A percentile compares a stretch with the other conserved stretches of the same genome.
These are phyloP conservation scores for Bruguiera parviflora DNA, from an alignment of 345 rosid species.

Conservation along the genomic window DNA sequence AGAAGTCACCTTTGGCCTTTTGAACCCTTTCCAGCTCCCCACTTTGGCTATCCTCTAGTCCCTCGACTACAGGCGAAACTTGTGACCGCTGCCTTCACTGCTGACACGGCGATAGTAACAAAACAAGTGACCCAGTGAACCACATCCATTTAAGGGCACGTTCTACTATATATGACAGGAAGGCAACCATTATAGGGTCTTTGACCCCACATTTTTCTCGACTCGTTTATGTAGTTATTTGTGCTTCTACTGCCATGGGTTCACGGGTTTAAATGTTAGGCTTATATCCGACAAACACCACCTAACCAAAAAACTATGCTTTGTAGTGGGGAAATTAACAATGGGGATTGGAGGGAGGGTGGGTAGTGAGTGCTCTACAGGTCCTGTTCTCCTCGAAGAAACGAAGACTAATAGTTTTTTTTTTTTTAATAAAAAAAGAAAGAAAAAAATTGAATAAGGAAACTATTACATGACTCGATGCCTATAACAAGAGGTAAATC, in stretches of 20 bases:
- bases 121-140: constrained; percentile 20
- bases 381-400: no score
- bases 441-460: no score
- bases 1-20: neutral
- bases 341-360: no score
- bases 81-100: constrained; percentile 23
- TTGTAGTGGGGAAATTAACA: no score
- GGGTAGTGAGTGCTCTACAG: no score
- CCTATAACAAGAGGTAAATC: no score
- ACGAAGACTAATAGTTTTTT: no score
- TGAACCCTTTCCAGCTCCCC: neutral
- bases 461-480: no score
- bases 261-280: neutral
- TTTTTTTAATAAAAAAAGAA: no score
- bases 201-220: constrained; percentile 7
- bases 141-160: constrained; percentile 28
- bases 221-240: neutral
- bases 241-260: neutral
- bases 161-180: constrained; percentile 18
- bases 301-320: no score
- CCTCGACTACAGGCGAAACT: constrained; percentile 3
- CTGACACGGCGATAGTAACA: constrained; percentile 55
- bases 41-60: neutral
- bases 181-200: constrained; percentile 1
- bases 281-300: no score